Evolutionary conservation across 805 yeast species (phyloP), one percentile per base, ranked within the genome.

Genomic region (Ogataea salicorniae): DNA sequence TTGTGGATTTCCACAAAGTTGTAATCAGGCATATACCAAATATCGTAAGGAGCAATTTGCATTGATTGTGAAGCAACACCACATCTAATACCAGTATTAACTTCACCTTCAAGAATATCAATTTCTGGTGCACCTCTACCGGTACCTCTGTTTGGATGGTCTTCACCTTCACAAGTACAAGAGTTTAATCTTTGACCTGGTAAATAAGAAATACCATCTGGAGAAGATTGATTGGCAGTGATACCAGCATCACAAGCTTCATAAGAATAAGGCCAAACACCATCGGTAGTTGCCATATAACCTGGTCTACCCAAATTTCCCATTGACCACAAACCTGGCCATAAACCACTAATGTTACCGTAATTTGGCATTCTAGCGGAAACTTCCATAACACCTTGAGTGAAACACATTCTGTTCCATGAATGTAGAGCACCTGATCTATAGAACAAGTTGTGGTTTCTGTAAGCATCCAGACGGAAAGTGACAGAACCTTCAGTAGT

Each of bases 61-160:
- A 84, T 68, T 4, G 97, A 89, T 68, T 92, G 99, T 4, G 97
- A 88, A 1, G 91, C 97, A 39, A 84, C 78, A 57, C 94, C 94
- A 53, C 70, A 61, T 37, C 56, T 51, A 18, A 73, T 46, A 14
- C 64, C 71, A 2, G 84, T 73, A 52, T 80, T 82, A 23, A 81
- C 78, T 55, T 88, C 90, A 53, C 84, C 97, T 77, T 92, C 98
- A 45, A 92, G 64, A 40, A 83, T 81, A 79, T 92, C 98, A 57
- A 92, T 88, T 74, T 90, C 97, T 9, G 97, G 97, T 0, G 96
- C 95, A 45, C 97, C 97, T 66, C 98, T 81, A 14, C 97, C 97
- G 1, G 69, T 66, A 43, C 97, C 97, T 20, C 71, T 77, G 63
- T 84, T 90, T 41, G 98, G 98, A 64, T 91, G 97, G 45, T 84